These are phyloP conservation scores for Zygnema circumcarinatum DNA, from an alignment of 139 green algal genomes.

Conservation along the genomic window DNA sequence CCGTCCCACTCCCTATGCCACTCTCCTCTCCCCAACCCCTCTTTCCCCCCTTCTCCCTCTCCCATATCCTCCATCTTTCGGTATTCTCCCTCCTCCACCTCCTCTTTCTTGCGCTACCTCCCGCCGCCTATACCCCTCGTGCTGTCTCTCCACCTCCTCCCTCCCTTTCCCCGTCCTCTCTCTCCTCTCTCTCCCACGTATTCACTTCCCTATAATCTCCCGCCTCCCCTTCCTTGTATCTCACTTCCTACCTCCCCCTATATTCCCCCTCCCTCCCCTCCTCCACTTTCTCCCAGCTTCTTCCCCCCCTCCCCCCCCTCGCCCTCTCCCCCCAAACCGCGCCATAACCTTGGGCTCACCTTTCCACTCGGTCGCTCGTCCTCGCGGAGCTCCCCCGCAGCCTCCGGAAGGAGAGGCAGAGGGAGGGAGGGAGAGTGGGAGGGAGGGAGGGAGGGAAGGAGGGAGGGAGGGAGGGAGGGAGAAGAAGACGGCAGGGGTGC, in stretches of 20 bases:
- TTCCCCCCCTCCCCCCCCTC: background rate
- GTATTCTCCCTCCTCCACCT: background rate
- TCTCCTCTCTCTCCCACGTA: background rate
- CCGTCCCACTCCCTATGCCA: background rate
- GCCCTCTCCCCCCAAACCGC: background rate
- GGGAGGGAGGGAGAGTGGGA: no score
- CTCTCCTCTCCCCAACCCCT: background rate
- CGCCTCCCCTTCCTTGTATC: background rate
- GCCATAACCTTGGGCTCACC: background rate
- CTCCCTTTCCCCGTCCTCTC: background rate
- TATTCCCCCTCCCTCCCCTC: background rate
- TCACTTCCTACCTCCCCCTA: background rate
- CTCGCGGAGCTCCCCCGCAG: background rate
- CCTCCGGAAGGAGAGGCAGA: background rate
- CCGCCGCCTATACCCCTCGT: background rate
- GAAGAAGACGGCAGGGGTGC: no score
- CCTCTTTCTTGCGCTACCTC: background rate
- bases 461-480: background rate
- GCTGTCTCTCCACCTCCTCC: background rate
- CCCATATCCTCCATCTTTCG: background rate
- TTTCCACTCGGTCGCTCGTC: background rate
- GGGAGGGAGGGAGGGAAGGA: background rate
- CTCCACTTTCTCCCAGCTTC: background rate
- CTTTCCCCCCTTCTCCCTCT: background rate
- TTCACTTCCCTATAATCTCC: background rate